A percentile compares a stretch with the other conserved stretches of the same genome.
phyloP scores from a whole-genome alignment of 306 rosid species.

The Fragaria nilgerrensis region DNA sequence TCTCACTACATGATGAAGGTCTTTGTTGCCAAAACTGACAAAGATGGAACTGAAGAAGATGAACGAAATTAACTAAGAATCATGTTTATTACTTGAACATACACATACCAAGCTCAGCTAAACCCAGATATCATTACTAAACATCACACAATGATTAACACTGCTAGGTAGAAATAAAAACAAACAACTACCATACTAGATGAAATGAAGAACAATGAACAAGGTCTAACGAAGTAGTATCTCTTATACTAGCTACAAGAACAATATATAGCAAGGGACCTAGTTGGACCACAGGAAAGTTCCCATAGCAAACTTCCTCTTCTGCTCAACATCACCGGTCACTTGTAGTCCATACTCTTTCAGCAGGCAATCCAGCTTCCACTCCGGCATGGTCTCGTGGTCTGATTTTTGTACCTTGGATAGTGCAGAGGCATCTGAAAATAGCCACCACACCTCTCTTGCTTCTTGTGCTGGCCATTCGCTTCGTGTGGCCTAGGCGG shows the following conservation, averaged over 20 bases:
- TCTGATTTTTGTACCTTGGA: conserved; percentile 56
- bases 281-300: conserved; percentile 53
- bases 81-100: background rate
- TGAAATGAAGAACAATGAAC: background rate
- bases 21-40: too few relatives aligned
- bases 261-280: background rate
- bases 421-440: conserved; percentile 74
- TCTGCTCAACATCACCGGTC: conserved; percentile 43
- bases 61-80: background rate
- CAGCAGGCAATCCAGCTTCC: conserved; percentile 64
- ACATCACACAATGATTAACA: background rate
- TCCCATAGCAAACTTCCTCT: conserved; percentile 61
- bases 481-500: background rate
- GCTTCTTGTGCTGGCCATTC: background rate
- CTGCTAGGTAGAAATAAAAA: background rate
- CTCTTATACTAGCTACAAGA: background rate
- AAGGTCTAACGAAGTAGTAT: background rate
- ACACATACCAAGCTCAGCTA: background rate
- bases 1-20: too few relatives aligned
- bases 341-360: conserved; percentile 56
- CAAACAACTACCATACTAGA: background rate
- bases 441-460: conserved; percentile 19
- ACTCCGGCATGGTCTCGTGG: conserved; percentile 66
- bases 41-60: background rate
- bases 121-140: background rate